Evolutionary conservation across 2,329 filamentous ascomycete species (phyloP), one percentile per base, ranked within the genome.

Genomic region (Pseudophaeomoniella oleicola): DNA sequence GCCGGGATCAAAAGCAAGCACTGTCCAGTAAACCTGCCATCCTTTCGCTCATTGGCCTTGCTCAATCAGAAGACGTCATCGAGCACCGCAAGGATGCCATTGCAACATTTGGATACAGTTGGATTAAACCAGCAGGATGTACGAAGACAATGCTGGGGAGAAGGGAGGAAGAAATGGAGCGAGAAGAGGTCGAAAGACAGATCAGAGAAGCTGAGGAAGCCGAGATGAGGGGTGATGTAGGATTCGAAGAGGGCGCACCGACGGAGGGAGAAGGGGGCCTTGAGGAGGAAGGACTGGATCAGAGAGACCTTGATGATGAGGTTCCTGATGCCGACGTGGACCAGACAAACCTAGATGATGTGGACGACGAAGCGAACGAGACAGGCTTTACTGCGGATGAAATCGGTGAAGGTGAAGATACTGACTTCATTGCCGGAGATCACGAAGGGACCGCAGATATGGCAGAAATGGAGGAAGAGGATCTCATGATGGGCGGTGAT

Each of bases 61-160:
- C 72, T 16, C 63, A 74, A 30, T 88, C 94, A 53, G 90, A 96
- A 60, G 71, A 76, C 42, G 71, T 76, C 39, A 70, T 92, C 44
- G 72, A 78, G 37, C 71, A 79, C 5, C 83, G 88, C 33, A 85
- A 87, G 50, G 62, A 74, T 34, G 85, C 88, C 46, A 80, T 96
- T 18, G 74, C 81, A 34, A 82, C 86, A 50, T 94, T 92, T 53
- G 90, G 90, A 41, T 81, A 78, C 45, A 73, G 72, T 32, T 98
- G 90, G 90, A 78, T 98, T 38, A 82, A 81, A 40, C 90, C 90
- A 0, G 86, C 85, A 0, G 90, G 88, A 5, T 71, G 94, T 38
- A 57, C 75, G 39, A 98, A 96, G 66, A 94, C 88, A 1, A 74
- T 94, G 41, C 79, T 92, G 53, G 86, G 92, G 43, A 74, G 86